phyloP scores from a whole-genome alignment of 2,329 filamentous ascomycete species.

The Fusarium napiforme region DNA sequence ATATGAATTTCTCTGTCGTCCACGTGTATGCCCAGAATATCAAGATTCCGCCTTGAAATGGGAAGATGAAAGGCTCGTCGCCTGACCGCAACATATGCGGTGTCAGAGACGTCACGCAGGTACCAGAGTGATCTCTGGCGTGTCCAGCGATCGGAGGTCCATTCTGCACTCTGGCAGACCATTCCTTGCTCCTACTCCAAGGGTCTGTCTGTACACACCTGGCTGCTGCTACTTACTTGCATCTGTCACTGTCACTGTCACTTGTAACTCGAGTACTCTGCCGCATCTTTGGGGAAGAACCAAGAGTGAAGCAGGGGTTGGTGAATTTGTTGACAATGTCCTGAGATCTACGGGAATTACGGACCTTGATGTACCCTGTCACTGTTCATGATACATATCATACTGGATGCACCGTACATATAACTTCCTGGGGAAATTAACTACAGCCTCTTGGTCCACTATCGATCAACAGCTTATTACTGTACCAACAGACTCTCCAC shows the following conservation, averaged over 20 bases:
- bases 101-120: conserved; percentile 44
- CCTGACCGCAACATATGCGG: conserved; percentile 29
- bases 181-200: conserved; percentile 36
- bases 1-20: conserved; percentile 5
- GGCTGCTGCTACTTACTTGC: conserved; percentile 30
- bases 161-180: conserved; percentile 26
- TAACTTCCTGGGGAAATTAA: conserved; percentile 19
- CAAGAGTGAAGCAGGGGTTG: conserved; percentile 31
- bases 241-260: conserved; percentile 35
- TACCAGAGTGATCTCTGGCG: conserved; percentile 30
- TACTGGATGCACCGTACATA: not conserved
- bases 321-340: conserved; percentile 31
- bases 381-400: conserved; percentile 27
- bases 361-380: conserved; percentile 22
- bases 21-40: conserved; percentile 5
- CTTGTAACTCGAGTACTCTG: conserved; percentile 22
- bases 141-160: conserved; percentile 14
- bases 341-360: conserved; percentile 16
- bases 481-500: not conserved
- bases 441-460: conserved; percentile 12
- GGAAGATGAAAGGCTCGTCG: conserved; percentile 2
- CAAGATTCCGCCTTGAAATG: not conserved
- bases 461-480: conserved; percentile 12
- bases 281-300: conserved; percentile 26
- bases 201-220: conserved; percentile 38